Percentiles rank a stretch among this genome's conserved stretches.
phyloP scores from a whole-genome alignment of 352 stramenopile species.

The Phytophthora foliorum region DNA sequence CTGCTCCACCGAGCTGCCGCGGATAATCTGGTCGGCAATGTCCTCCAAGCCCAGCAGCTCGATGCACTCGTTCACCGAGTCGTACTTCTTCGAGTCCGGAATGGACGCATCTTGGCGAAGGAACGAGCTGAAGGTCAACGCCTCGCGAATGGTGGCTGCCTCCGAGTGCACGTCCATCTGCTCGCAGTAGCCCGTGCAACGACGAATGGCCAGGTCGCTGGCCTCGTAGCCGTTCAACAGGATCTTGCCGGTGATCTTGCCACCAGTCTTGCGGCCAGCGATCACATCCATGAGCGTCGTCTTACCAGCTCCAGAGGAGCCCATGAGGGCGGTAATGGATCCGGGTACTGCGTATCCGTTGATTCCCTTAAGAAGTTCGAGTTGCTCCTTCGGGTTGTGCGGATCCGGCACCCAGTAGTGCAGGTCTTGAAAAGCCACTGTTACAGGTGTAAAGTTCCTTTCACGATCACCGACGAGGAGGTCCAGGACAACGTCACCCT shows the following conservation, averaged over 20 bases:
- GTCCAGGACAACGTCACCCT: background rate
- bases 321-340: constrained; percentile 10
- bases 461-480: background rate
- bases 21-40: constrained; percentile 36
- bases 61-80: too few relatives aligned
- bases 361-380: constrained; percentile 14
- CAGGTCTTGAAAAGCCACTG: constrained; percentile 24
- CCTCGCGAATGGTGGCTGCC: constrained; percentile 33
- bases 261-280: constrained; percentile 10
- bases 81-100: too few relatives aligned
- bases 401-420: constrained; percentile 15
- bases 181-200: constrained; percentile 62
- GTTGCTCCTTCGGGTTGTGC: constrained; percentile 4
- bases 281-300: constrained; percentile 15
- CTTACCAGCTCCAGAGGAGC: constrained; percentile 4
- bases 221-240: background rate
- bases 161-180: constrained; percentile 92
- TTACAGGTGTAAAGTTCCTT: constrained; percentile 22
- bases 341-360: constrained; percentile 8
- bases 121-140: too few relatives aligned
- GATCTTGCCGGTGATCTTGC: background rate
- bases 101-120: too few relatives aligned
- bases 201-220: constrained; percentile 6
- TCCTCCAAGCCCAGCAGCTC: background rate
- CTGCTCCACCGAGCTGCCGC: constrained; percentile 45